phyloP scores from a whole-genome alignment of 1,284 basidiomycete species.

The Meripilus lineatus region DNA sequence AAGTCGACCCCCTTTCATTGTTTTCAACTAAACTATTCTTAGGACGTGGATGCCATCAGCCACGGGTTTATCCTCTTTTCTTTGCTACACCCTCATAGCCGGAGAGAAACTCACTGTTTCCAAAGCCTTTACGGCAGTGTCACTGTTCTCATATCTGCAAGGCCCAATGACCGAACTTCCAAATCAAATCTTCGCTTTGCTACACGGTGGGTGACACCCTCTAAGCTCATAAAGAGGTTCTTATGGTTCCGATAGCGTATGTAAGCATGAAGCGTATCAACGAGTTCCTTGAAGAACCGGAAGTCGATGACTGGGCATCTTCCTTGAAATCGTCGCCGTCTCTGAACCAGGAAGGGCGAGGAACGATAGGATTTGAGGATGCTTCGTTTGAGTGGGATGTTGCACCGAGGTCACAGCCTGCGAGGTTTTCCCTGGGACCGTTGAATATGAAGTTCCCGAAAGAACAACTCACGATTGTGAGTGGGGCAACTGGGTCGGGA shows the following conservation, averaged over 20 bases:
- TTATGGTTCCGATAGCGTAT: constrained; percentile 40
- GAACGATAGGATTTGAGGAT: constrained; percentile 43
- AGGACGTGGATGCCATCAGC: constrained; percentile 72
- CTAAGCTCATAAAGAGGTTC: background rate
- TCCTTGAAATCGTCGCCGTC: constrained; percentile 34
- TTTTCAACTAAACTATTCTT: constrained; percentile 3
- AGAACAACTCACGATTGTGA: constrained; percentile 60
- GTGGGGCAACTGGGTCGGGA: constrained; percentile 75
- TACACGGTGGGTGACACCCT: constrained; percentile 42
- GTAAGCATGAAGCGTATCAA: constrained; percentile 71
- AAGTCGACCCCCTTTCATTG: background rate
- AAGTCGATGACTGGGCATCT: constrained; percentile 65
- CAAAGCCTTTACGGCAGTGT: constrained; percentile 65
- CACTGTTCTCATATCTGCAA: constrained; percentile 61
- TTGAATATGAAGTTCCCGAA: constrained; percentile 55
- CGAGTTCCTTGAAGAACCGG: constrained; percentile 53
- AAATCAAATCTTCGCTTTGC: constrained; percentile 55
- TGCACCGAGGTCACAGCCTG: constrained; percentile 24
- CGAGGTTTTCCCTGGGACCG: constrained; percentile 49
- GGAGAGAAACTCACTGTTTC: constrained; percentile 56
- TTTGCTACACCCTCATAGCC: constrained; percentile 61
- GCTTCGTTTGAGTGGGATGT: constrained; percentile 57
- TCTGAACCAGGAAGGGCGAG: constrained; percentile 18
- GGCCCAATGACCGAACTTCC: constrained; percentile 61
- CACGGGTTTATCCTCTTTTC: constrained; percentile 56